phyloP scores from a whole-genome alignment of 139 green algal species.

The Pedinophyceae sp. region DNA sequence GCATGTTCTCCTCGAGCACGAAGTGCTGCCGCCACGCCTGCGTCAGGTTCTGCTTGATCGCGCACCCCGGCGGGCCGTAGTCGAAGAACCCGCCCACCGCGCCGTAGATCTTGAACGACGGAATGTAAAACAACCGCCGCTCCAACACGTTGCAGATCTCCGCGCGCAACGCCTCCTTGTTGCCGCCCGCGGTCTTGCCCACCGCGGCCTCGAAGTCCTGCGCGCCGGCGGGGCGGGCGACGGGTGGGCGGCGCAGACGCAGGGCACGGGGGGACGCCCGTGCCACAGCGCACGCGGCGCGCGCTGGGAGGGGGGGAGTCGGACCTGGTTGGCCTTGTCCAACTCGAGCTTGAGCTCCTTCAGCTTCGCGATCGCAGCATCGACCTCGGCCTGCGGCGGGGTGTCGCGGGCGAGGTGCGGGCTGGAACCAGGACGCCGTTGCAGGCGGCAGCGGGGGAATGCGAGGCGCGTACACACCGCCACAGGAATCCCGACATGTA shows the following conservation, averaged over 20 bases:
- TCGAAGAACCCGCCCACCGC: constrained; percentile 92
- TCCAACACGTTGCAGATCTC: constrained; percentile 64
- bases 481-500: background rate
- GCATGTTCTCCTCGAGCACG: constrained; percentile 94
- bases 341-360: constrained; percentile 69
- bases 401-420: background rate
- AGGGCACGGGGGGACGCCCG: background rate
- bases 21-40: constrained; percentile 87
- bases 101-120: constrained; percentile 97
- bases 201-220: constrained; percentile 44
- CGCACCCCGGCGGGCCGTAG: constrained; percentile 90
- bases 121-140: constrained; percentile 87
- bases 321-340: constrained; percentile 45
- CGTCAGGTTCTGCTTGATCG: constrained; percentile 91
- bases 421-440: background rate
- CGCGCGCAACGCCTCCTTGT: constrained; percentile 65
- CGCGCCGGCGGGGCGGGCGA: background rate
- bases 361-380: constrained; percentile 67
- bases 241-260: background rate
- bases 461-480: background rate
- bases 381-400: constrained; percentile 41
- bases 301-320: background rate
- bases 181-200: constrained; percentile 37
- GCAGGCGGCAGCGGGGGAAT: background rate
- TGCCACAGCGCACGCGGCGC: background rate